phyloP scores from a whole-genome alignment of 768 basidiomycete genomes.

The Tulasnella sp. region DNA sequence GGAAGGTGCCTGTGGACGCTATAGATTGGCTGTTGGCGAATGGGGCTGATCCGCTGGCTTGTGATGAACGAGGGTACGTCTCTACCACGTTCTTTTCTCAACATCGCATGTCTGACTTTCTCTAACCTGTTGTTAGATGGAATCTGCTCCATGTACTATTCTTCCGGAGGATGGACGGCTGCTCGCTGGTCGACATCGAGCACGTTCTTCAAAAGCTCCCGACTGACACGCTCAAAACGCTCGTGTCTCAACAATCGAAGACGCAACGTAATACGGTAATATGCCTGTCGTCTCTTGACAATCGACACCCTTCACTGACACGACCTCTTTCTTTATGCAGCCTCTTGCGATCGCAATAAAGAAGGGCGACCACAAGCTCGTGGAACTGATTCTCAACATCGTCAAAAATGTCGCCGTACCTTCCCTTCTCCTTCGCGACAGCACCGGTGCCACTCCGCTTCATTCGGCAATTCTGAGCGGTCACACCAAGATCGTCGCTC shows the following conservation, averaged over 20 bases:
- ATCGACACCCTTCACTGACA: no score
- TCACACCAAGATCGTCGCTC: slow-evolving; percentile 28
- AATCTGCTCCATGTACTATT: not conserved
- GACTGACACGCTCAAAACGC: slow-evolving; percentile 32
- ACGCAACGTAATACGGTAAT: slow-evolving; percentile 37
- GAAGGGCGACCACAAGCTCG: slow-evolving; percentile 21
- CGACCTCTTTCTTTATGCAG: no score
- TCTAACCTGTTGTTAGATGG: not conserved
- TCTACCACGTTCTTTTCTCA: not conserved
- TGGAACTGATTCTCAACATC: slow-evolving; percentile 24
- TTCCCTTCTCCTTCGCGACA: slow-evolving; percentile 31
- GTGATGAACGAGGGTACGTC: slow-evolving; percentile 36
- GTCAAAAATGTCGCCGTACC: slow-evolving; percentile 11
- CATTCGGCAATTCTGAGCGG: slow-evolving; percentile 35
- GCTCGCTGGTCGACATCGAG: not conserved
- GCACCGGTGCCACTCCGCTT: slow-evolving; percentile 39
- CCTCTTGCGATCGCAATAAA: slow-evolving; percentile 32
- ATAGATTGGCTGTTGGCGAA: slow-evolving; percentile 42
- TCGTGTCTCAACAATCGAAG: slow-evolving; percentile 39
- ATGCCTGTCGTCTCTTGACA: no score
- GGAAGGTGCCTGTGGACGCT: slow-evolving; percentile 24
- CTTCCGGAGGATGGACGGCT: not conserved
- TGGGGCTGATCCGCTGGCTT: slow-evolving; percentile 34
- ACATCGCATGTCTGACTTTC: not conserved
- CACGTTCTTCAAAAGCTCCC: slow-evolving; percentile 27